Evolutionary conservation across 129 eudicot species (phyloP), one percentile per base, ranked within the genome.

Genomic region (Pulicaria dysenterica): DNA sequence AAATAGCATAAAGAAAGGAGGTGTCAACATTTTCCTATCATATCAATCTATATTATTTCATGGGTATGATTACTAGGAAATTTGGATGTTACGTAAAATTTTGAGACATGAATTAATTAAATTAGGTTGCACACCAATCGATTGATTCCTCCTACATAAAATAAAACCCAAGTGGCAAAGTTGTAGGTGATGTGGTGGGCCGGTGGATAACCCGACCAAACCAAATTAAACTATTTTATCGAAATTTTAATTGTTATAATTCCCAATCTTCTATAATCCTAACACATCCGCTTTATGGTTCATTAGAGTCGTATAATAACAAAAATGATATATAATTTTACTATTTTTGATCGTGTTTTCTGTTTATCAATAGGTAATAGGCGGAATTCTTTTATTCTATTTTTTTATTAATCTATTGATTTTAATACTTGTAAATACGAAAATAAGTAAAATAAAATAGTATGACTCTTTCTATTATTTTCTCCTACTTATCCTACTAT

Each of bases 111-210:
- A 58, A 48, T 69, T 64, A 15, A 59, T 38, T 49, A 39, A 59
- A 77, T 49, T 48, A 59, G 69, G 71, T n/a, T 69, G 76, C 81
- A 77, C 76, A 50, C 14, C 64, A 44, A 69, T 61, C 71, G 48
- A 77, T 13, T 42, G 71, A 77, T 77, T 69, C 81, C 70, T 24
- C 4, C 60, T 77, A 75, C 69, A 58, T 62, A 53, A 77, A 75
- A 6, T 12, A 77, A 49, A 76, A 67, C 34, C 9, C 68, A 67
- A 75, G 67, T 76, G 80, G 71, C 76, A 49, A 58, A 36, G 48
- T 69, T 19, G 48, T 59, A 46, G 55, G 59, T 48, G 14, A 48
- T 47, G 59, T 59, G 65, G 44, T 57, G 59, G 74, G 8, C 19
- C 8, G 61, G 57, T 64, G 63, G 56, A 14, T 45, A 19, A 64